Evolutionary conservation across 2,329 filamentous ascomycete species (phyloP), one percentile per base, ranked within the genome.

Genomic region (Pezicula neosporulosa): DNA sequence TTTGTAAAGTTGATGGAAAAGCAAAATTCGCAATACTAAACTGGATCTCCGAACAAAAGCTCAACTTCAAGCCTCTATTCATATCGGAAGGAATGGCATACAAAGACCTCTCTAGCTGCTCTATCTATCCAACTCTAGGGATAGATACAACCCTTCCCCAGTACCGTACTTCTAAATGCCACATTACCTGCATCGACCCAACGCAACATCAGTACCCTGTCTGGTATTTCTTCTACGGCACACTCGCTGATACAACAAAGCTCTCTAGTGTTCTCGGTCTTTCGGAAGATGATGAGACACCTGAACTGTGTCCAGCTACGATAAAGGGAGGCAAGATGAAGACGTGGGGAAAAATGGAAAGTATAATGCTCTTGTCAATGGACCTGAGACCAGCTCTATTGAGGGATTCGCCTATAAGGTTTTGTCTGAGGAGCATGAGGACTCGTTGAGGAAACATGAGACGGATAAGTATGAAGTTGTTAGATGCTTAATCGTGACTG

Each of bases 151-250:
- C 60, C 2, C 53, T 68, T 5, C 63, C 64, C 8, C 65, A 66
- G 21, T 39, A 59, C 48, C 55, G 61, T 3, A 57, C 54, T 1
- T 38, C 52, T 4, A 19, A 16, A 13, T 10, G 37, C 16, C 15
- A 35, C 15, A 63, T 60, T 6, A 18, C 35, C 18, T 15, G 24
- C 24, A 33, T 15, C 5, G 12, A 24, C 44, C 16, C 21, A 10
- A n/a, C 10, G 3, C 48, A 49, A 38, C 13, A 33, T 10, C 28
- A 50, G 47, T 49, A 44, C 24, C 50, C 60, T 0, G 66, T 75
- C 1, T 71, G 65, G 62, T 72, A 72, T 53, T 73, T 72, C 56
- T 72, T 73, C 54, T 72, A 73, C 52, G 68, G 69, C 12, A 72
- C 65, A 1, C 59, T 73, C 2, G 63, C 57, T 1, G 62, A 70